Conservation (phyloP, 306 rosid species). For the Citrullus colocynthis region DNA sequence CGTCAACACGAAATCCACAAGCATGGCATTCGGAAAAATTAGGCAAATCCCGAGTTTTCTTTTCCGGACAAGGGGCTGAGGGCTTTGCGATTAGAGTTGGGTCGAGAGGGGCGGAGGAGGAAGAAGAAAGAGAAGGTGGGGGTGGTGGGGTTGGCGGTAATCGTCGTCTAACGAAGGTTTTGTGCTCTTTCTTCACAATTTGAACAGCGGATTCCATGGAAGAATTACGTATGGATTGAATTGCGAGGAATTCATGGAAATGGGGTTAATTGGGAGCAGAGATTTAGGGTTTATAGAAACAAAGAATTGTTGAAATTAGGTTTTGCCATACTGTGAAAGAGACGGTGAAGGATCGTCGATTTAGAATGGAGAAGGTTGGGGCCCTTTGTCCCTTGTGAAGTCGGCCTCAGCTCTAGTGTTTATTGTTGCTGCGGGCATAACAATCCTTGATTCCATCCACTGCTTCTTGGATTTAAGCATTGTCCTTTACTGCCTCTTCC, state of each 20-base stretch:
- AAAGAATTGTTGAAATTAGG: background rate
- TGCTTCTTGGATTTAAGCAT: background rate
- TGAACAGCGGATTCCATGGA: background rate
- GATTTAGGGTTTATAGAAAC: background rate
- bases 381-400: background rate
- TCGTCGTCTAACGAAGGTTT: constrained; percentile 8
- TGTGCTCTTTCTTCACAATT: background rate
- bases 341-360: background rate
- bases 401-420: background rate
- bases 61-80: background rate
- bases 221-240: background rate
- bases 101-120: background rate
- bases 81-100: background rate
- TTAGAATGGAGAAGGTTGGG: background rate
- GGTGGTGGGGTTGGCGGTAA: background rate
- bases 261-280: background rate
- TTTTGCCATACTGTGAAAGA: background rate
- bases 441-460: background rate
- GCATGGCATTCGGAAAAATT: constrained; percentile 57
- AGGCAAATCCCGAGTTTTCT: constrained; percentile 67
- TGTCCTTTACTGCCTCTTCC: background rate
- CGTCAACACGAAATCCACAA: constrained; percentile 48
- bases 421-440: background rate
- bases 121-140: constrained; percentile 7
- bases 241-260: background rate